Base-by-base conservation (phyloP, 2,329 filamentous ascomycete genomes). In the Monosporascus sp. region DNA sequence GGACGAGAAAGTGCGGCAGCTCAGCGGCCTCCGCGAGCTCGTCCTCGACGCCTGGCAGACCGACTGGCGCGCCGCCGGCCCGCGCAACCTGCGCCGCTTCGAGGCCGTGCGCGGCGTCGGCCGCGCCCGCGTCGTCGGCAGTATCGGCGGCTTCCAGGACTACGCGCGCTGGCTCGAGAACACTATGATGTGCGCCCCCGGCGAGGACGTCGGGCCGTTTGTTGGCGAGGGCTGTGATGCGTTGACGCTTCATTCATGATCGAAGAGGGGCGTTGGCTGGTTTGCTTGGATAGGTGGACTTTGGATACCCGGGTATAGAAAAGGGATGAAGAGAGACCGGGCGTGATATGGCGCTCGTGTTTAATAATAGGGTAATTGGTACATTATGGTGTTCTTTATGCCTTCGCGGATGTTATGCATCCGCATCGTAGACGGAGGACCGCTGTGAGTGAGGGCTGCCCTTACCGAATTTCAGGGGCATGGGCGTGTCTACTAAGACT, bases 21-120 rank as follows among this genome's bases (percentile, higher is more conserved):
- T 78, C 54, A 66, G 62, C 45, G 68, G 70, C 11, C 55, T 68
- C 36, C 69, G 71, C 49, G 70, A 72, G 60, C 61, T 78, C 24
- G 65, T 67, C n/a, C 52, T 77, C 49, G 68, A 75, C 46, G 60
- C 71, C 11, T 67, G 67, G 57, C 72, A 73, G 63, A 62, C 66
- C 36, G 60, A 63, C 48, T 76, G 73, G 59, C 62, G 68, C 37
- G 72, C 68, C 36, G 68, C 68, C 25, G 68, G 68, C 27, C 63
- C 64, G 41, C 72, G 72, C 31, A 62, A 54, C 22, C 60, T 77
- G 49, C 60, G 63, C 39, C 64, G 68, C 54, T 72, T 78, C 51
- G 75, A 77, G 63, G 68, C 63, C 6, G 70, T 78, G 27, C 57
- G 74, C 22, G 73, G 71, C 31, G 70, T 77, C 24, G 61, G 66